Evolutionary conservation across 768 basidiomycete species (phyloP).

Genomic region (Podaxis sp.): DNA sequence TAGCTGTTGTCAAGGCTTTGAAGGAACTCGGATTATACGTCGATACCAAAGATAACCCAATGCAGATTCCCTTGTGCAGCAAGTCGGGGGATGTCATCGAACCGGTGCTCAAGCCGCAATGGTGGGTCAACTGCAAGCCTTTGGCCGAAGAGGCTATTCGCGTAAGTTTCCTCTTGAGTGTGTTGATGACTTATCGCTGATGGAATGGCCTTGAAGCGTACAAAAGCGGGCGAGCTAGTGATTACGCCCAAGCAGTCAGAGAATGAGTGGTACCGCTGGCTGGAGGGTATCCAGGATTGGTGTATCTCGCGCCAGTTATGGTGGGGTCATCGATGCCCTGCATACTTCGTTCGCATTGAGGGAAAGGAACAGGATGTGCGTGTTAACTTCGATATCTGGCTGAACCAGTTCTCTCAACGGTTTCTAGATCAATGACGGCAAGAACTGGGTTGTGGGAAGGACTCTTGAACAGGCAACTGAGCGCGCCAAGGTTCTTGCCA

Average conservation of each 20-base stretch:
- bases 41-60: conserved; percentile 93
- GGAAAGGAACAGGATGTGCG: conserved; percentile 68
- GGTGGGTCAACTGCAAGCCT: conserved; percentile 96
- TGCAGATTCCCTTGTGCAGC: conserved; percentile 88
- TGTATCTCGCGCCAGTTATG: conserved; percentile 98
- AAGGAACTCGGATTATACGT: conserved; percentile 84
- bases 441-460: conserved; percentile 91
- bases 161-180: conserved; percentile 38
- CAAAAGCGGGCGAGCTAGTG: conserved; percentile 78
- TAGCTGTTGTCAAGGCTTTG: conserved; percentile 76
- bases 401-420: neutral
- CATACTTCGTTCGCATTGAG: conserved; percentile 87
- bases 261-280: conserved; percentile 94
- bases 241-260: conserved; percentile 87
- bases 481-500: conserved; percentile 69
- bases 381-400: conserved; percentile 3
- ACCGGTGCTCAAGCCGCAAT: conserved; percentile 93
- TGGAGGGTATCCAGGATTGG: conserved; percentile 96
- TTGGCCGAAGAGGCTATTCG: conserved; percentile 88
- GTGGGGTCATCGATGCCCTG: conserved; percentile 98
- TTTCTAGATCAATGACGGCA: conserved; percentile 59
- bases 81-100: conserved; percentile 98
- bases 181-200: neutral
- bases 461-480: conserved; percentile 72
- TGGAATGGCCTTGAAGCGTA: conserved; percentile 55